Evolutionary conservation across 352 stramenopile species (phyloP), one percentile per base, ranked within the genome.

Genomic region (Ophiocytium majus): DNA sequence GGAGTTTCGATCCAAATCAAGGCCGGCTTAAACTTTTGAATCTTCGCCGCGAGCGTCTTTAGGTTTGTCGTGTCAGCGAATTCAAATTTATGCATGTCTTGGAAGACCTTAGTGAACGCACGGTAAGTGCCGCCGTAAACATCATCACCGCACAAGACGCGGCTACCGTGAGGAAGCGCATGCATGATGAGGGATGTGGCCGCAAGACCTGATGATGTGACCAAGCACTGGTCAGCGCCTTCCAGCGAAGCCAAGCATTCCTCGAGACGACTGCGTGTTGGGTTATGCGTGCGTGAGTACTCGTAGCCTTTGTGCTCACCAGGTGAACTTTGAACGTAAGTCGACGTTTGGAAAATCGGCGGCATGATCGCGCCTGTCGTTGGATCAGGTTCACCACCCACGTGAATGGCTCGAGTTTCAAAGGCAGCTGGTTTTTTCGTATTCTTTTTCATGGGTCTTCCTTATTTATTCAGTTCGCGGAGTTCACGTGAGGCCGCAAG

Each of bases 91-190:
- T 90, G 88, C 50, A 90, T 87, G 83, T 94, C 95, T 43, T 91
- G 90, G 33, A 96, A 93, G 0, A 97, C 91, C 57, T 95, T 93
- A 86, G 91, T 92, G 57, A 98, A 90, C 36, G 98, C 90, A 35
- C 95, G 95, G 28, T 98, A 95, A 0, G 97, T 97, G 49, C 97
- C 96, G 79, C 98, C 96, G 90, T 99, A 99, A 31, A 96, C 93
- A 89, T 99, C 96, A 76, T 97, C 92, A 33, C 94, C 96, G 35
- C 98, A 84, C 33, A 99, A 88, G 63, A 99, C 94, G 76, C 97
- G 93, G 80, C 98, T 92, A n/a, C 95, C 95, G 0, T 91, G 89
- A 79, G 94, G 92, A 49, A 97, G 93, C 28, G 98, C 91, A 49
- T 96, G 92, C 1, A 95, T 31, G 71, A 99, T 92, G 0, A 96